Evolutionary conservation across 169 alveolate species (phyloP).

Genomic region (Eimeria nieschulzi): DNA sequence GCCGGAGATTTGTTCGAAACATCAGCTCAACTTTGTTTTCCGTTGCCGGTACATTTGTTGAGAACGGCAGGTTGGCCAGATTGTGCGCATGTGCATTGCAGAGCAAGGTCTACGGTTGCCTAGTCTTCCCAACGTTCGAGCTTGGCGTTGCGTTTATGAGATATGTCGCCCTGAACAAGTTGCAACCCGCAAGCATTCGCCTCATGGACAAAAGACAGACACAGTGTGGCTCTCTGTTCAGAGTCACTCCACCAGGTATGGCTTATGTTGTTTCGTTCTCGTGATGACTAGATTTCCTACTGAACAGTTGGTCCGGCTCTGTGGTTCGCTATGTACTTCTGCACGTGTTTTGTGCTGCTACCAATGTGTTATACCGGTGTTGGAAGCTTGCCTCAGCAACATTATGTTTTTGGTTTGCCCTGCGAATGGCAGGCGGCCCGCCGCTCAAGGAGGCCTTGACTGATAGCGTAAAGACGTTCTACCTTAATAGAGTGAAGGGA

Average conservation of each 20-base stretch:
- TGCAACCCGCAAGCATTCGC: constrained; percentile 86
- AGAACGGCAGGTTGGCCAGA: no score
- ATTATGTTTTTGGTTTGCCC: background rate
- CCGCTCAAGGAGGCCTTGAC: constrained; percentile 77
- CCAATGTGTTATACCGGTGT: background rate
- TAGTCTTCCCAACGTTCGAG: constrained; percentile 87
- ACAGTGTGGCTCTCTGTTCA: constrained; percentile 52
- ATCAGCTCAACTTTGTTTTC: no score
- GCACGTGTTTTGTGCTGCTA: background rate
- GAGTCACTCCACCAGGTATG: constrained; percentile 33
- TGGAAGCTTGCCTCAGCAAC: background rate
- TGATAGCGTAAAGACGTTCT: constrained; percentile 84
- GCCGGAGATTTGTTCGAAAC: no score
- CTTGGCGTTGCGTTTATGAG: constrained; percentile 86
- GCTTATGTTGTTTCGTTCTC: background rate
- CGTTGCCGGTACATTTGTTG: no score
- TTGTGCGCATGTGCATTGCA: background rate
- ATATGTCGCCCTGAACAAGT: constrained; percentile 78
- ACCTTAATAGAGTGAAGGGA: constrained; percentile 81
- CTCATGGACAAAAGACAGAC: constrained; percentile 55
- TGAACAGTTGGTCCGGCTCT: background rate
- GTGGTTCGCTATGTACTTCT: background rate
- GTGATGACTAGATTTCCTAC: background rate
- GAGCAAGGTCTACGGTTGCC: constrained; percentile 82
- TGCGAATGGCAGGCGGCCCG: constrained; percentile 66